These are phyloP conservation scores for Fusarium sp. DNA, from an alignment of 2,329 filamentous ascomycete genomes.

Conservation along the genomic window DNA sequence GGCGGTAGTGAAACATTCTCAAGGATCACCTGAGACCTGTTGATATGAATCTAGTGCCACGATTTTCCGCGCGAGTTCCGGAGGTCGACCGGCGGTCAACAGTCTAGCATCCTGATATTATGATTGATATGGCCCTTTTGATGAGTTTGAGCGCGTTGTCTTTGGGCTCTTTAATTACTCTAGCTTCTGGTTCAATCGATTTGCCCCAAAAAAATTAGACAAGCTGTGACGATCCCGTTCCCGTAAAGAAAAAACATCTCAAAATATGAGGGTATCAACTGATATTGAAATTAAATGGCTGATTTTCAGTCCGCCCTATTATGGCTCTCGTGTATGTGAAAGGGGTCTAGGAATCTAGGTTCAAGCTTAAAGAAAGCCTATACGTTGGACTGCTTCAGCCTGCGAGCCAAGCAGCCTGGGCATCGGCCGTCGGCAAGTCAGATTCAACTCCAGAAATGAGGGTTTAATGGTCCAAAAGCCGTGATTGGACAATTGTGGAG, in stretches of 20 bases:
- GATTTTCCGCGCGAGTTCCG: constrained; percentile 2
- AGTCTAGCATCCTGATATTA: too few species aligned
- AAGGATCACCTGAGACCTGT: constrained; percentile 3
- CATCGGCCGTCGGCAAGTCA: constrained; percentile 21
- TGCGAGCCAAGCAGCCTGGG: constrained; percentile 12
- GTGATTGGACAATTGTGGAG: background rate
- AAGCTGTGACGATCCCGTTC: background rate
- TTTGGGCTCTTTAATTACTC: background rate
- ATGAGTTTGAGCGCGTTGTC: background rate
- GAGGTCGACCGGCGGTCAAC: background rate
- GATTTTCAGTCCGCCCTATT: background rate
- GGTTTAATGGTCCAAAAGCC: background rate
- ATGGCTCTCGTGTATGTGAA: background rate
- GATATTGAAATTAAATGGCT: background rate
- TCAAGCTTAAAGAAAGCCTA: background rate
- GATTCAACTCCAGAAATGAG: background rate
- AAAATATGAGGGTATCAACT: background rate
- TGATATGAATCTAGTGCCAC: background rate
- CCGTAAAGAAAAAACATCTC: background rate
- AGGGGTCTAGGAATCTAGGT: background rate
- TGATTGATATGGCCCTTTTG: background rate
- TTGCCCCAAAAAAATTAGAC: background rate
- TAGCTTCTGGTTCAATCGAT: background rate
- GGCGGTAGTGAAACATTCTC: constrained; percentile 1
- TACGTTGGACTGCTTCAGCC: background rate